These are phyloP conservation scores for Avena sativa DNA, from an alignment of 176 grass and related monocot species.

Conservation along the genomic window DNA sequence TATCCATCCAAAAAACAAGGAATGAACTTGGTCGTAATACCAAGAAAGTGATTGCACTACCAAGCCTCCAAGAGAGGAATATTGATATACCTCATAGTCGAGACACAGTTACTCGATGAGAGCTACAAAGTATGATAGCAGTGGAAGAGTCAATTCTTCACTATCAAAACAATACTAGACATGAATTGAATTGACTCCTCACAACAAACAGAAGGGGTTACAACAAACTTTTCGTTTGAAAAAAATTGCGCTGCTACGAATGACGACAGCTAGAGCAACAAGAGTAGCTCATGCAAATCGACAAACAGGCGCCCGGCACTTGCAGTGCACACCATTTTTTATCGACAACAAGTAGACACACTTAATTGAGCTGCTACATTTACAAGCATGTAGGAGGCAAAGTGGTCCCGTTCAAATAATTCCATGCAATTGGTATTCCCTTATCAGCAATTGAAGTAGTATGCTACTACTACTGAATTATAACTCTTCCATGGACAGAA, in stretches of 20 bases:
- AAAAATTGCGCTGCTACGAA: background rate
- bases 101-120: background rate
- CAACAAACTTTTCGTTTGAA: background rate
- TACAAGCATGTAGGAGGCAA: constrained; percentile 11
- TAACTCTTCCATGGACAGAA: background rate
- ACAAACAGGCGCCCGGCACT: constrained; percentile 4
- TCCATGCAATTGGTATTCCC: background rate
- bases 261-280: background rate
- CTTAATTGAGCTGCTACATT: constrained; percentile 37
- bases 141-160: background rate
- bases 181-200: constrained; percentile 37
- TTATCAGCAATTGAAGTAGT: constrained; percentile 6
- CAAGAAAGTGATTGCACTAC: constrained; percentile 10
- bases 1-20: background rate
- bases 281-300: background rate
- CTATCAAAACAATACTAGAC: background rate
- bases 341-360: background rate
- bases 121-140: background rate
- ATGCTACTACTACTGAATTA: background rate
- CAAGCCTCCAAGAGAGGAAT: constrained; percentile 23
- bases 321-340: background rate
- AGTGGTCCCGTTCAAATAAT: constrained; percentile 23
- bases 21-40: background rate
- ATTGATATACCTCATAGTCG: background rate
- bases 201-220: background rate